These are phyloP conservation scores for Shiraia sp. DNA, from an alignment of 2,329 filamentous ascomycete genomes.

Conservation along the genomic window DNA sequence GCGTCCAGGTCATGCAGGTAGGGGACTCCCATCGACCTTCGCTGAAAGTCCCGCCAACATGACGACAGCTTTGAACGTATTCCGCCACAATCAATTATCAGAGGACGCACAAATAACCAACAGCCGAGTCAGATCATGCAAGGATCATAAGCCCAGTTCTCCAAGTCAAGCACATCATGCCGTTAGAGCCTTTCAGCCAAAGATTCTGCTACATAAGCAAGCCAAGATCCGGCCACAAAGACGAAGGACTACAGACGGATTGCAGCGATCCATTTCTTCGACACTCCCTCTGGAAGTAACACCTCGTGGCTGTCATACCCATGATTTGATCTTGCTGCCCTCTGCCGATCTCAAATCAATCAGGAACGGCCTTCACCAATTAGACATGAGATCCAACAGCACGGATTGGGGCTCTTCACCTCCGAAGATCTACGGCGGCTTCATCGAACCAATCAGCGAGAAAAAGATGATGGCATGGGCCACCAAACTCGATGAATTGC, in stretches of 20 bases:
- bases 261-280: slow-evolving; percentile 40
- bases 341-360: slow-evolving; percentile 6
- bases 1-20: too few relatives aligned
- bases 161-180: too few relatives aligned
- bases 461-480: slow-evolving; percentile 19
- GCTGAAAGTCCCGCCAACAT: too few relatives aligned
- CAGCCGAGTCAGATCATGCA: too few relatives aligned
- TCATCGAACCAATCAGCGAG: slow-evolving; percentile 6
- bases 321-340: slow-evolving; percentile 19
- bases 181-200: too few relatives aligned
- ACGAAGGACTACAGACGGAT: slow-evolving; percentile 10
- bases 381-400: slow-evolving; percentile 25
- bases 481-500: slow-evolving; percentile 12
- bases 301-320: slow-evolving; percentile 31
- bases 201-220: too few relatives aligned
- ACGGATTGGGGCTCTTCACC: slow-evolving; percentile 21
- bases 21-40: too few relatives aligned
- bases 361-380: slow-evolving; percentile 10
- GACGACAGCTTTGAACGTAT: too few relatives aligned
- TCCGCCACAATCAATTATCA: too few relatives aligned
- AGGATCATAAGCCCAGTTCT: too few relatives aligned
- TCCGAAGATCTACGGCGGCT: slow-evolving; percentile 11
- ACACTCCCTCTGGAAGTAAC: slow-evolving; percentile 46
- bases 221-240: slow-evolving; percentile 1
- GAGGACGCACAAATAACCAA: too few relatives aligned